Percentiles rank a stretch among this genome's conserved stretches.
Conservation (phyloP, 495 filamentous ascomycete species). For the Saxophila tyrrhenica region DNA sequence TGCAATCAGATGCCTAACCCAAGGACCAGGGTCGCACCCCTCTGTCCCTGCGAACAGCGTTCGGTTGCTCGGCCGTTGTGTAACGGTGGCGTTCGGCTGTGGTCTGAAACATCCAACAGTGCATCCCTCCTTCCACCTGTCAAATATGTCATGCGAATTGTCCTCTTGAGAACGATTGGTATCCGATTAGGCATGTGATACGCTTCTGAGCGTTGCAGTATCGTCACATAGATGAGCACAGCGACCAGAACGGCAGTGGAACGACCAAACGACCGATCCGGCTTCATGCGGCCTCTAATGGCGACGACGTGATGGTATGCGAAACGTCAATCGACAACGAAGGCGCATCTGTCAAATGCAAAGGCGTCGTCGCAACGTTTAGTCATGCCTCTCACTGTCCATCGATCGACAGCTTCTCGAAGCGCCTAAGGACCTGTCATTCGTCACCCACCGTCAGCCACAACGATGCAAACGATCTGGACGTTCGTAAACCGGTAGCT, state of each 20-base stretch:
- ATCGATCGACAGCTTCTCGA: background rate
- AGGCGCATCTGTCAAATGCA: background rate
- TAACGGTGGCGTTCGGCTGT: background rate
- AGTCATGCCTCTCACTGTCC: background rate
- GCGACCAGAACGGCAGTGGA: background rate
- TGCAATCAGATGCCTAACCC: background rate
- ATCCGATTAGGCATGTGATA: background rate
- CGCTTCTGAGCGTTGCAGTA: background rate
- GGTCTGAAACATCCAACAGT: background rate
- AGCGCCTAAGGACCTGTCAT: background rate
- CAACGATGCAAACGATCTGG: conserved; percentile 4
- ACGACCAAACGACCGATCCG: background rate
- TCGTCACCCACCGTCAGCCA: background rate
- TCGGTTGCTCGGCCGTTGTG: background rate
- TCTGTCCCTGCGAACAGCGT: background rate
- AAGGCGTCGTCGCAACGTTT: background rate
- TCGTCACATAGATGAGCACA: background rate
- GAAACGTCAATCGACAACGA: background rate
- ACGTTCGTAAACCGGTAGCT: background rate
- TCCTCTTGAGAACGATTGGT: background rate
- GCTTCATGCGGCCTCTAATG: background rate
- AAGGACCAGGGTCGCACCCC: background rate
- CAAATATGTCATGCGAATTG: background rate
- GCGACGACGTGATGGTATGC: background rate
- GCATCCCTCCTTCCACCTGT: background rate